phyloP scores from a whole-genome alignment of 345 rosid genomes.

The Eucalyptus dawsonii region DNA sequence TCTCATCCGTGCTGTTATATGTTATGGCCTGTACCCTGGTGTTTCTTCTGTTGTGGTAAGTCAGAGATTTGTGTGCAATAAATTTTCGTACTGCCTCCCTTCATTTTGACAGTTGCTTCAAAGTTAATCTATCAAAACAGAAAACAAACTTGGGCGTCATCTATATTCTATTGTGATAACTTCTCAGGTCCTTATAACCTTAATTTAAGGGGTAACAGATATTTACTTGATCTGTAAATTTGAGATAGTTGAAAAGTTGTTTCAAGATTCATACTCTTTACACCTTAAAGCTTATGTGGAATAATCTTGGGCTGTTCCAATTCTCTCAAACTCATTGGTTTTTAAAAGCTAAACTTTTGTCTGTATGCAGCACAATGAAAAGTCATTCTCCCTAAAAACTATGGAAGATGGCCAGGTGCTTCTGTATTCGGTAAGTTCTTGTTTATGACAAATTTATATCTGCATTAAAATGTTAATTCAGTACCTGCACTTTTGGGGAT shows the following conservation, averaged over 20 bases:
- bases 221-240: background rate
- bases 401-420: constrained; percentile 97
- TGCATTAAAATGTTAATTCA: background rate
- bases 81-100: background rate
- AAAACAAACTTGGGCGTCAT: background rate
- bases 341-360: background rate
- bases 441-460: background rate
- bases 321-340: background rate
- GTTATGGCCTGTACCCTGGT: constrained; percentile 84
- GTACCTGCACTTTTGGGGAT: background rate
- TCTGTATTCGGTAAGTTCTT: constrained; percentile 54
- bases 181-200: background rate
- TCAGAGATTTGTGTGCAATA: background rate
- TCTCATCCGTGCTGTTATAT: constrained; percentile 71
- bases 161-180: background rate
- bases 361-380: constrained; percentile 54
- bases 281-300: background rate
- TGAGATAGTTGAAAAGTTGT: background rate
- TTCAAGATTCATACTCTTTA: background rate
- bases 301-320: background rate
- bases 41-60: constrained; percentile 87
- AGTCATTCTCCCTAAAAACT: constrained; percentile 76
- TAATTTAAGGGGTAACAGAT: background rate
- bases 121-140: background rate
- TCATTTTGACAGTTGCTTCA: background rate